phyloP scores from a whole-genome alignment of 129 eudicot genomes.

The Saposhnikovia divaricata region DNA sequence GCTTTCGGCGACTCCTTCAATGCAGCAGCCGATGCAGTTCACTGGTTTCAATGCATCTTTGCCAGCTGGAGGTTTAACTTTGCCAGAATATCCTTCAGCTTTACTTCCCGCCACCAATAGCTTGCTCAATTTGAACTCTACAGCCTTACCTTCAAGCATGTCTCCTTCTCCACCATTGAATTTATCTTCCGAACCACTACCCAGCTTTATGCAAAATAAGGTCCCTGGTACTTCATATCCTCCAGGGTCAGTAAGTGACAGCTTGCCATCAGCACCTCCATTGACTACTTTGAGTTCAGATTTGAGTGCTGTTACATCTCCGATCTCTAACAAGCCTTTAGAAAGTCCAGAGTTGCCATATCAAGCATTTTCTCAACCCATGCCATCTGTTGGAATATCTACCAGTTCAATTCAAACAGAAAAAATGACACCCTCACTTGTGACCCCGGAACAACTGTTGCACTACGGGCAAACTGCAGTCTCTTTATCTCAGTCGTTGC shows the following conservation, averaged over 20 bases:
- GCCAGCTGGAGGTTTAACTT: conserved; percentile 39
- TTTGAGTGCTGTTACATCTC: conserved; percentile 21
- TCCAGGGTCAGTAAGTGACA: conserved; percentile 23
- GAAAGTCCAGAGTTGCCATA: conserved; percentile 35
- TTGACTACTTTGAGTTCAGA: conserved; percentile 30
- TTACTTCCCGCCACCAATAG: conserved; percentile 25
- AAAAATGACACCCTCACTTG: conserved; percentile 41
- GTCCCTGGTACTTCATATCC: conserved; percentile 27
- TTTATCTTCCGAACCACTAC: conserved; percentile 33
- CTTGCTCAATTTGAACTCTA: conserved; percentile 29
- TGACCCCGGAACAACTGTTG: conserved; percentile 78
- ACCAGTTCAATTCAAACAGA: conserved; percentile 30
- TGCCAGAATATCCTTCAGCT: conserved; percentile 48
- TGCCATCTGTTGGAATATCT: conserved; percentile 35
- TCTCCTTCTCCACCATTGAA: conserved; percentile 42
- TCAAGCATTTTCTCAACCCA: conserved; percentile 31
- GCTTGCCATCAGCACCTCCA: conserved; percentile 34
- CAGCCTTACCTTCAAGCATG: conserved; percentile 32
- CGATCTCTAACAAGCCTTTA: conserved; percentile 36
- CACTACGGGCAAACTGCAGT: conserved; percentile 35
- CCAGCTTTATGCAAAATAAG: conserved; percentile 34
- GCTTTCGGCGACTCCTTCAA: conserved; percentile 44
- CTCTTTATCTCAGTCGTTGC: conserved; percentile 36
- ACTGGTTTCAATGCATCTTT: conserved; percentile 48
- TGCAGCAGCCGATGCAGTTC: conserved; percentile 66